Percentiles rank a stretch among this genome's conserved stretches.
Evolutionary conservation across 1,284 basidiomycete species (phyloP).

Genomic region (Trichosporon sp.): DNA sequence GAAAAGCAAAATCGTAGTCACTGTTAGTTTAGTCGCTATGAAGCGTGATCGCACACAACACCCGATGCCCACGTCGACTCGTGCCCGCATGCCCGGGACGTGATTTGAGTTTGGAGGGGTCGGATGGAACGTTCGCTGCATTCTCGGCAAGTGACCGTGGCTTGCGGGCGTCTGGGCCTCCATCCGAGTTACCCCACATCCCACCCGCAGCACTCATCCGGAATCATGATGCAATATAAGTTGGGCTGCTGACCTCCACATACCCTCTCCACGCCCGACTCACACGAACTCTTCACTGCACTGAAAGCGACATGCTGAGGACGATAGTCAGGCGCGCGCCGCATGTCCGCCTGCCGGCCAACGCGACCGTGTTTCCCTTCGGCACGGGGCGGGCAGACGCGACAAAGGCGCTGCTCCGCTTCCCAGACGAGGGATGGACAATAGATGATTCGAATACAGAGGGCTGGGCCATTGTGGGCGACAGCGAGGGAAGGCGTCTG

Average conservation of each 20-base stretch:
- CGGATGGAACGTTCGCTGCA: too few species aligned
- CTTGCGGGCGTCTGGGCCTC: background rate
- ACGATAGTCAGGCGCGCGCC: slow-evolving; percentile 29
- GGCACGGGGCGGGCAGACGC: slow-evolving; percentile 31
- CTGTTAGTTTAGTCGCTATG: too few species aligned
- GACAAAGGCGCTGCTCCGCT: slow-evolving; percentile 44
- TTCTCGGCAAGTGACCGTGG: too few species aligned
- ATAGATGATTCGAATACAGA: slow-evolving; percentile 60
- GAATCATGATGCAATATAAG: background rate
- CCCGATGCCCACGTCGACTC: too few species aligned
- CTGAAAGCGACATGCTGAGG: slow-evolving; percentile 16
- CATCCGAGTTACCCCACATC: background rate
- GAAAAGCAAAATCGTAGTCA: too few species aligned
- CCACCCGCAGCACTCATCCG: background rate
- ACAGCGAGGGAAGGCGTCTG: slow-evolving; percentile 61
- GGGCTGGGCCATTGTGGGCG: slow-evolving; percentile 71
- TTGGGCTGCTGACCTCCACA: background rate
- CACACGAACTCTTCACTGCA: background rate
- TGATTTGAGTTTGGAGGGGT: too few species aligned
- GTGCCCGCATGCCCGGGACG: too few species aligned
- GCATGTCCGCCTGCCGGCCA: slow-evolving; percentile 45
- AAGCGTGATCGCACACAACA: too few species aligned
- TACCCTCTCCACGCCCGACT: background rate
- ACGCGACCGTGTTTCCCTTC: slow-evolving; percentile 43
- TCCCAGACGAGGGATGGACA: slow-evolving; percentile 65